Conservation (phyloP, 768 basidiomycete genomes). For the Suillus subluteus region DNA sequence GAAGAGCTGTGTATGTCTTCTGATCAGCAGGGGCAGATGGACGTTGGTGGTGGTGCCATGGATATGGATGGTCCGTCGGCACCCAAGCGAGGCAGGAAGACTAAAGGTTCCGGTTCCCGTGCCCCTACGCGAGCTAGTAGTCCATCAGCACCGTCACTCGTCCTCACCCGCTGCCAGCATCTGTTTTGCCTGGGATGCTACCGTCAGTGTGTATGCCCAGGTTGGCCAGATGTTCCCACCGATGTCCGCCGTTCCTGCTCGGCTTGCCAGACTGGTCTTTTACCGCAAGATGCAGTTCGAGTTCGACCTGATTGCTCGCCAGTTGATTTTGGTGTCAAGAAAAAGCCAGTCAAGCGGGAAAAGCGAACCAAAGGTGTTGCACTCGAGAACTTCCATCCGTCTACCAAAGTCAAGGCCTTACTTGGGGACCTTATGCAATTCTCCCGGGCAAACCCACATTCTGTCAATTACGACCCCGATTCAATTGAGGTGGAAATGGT, state of each 20-base stretch:
- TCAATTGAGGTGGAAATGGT: conserved; percentile 77
- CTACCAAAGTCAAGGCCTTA: conserved; percentile 88
- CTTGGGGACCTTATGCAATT: conserved; percentile 79
- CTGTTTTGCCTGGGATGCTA: conserved; percentile 90
- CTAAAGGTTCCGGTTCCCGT: conserved; percentile 63
- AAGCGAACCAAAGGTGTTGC: conserved; percentile 60
- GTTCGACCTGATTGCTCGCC: conserved; percentile 62
- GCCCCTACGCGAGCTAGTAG: conserved; percentile 75
- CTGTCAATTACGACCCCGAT: conserved; percentile 81
- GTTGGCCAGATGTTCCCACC: conserved; percentile 73
- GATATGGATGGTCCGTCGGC: conserved; percentile 55
- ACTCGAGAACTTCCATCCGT: conserved; percentile 66
- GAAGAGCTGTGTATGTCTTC: conserved; percentile 63
- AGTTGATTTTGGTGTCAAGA: conserved; percentile 53
- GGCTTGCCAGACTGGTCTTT: conserved; percentile 73
- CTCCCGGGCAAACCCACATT: conserved; percentile 85
- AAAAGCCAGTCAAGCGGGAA: conserved; percentile 66
- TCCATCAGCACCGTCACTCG: conserved; percentile 61
- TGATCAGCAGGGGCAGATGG: conserved; percentile 41
- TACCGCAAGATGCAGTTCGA: conserved; percentile 79
- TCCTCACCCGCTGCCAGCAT: conserved; percentile 93
- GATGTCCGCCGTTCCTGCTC: conserved; percentile 70
- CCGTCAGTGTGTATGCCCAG: conserved; percentile 73
- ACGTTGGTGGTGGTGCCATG: conserved; percentile 45
- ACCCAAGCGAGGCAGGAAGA: conserved; percentile 54